Evolutionary conservation across 306 rosid species (phyloP).

Genomic region (Vigna radiata): DNA sequence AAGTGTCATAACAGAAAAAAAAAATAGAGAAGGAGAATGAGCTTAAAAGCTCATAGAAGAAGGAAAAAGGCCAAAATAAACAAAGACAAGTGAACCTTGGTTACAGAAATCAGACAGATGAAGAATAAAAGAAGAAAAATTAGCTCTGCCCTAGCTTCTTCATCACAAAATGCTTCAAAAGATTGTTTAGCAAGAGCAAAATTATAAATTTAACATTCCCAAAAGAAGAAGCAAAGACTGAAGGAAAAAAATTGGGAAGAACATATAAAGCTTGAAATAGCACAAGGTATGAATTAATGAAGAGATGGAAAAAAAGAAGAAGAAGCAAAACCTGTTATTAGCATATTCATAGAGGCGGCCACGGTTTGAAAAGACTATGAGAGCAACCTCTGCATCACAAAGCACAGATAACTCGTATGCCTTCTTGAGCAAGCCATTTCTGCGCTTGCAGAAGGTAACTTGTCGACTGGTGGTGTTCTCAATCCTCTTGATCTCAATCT

Average conservation of each 20-base stretch:
- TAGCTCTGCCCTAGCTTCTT: slow-evolving; percentile 35
- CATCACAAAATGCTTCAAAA: slow-evolving; percentile 40
- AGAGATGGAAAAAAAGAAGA: not conserved
- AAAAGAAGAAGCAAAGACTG: slow-evolving; percentile 11
- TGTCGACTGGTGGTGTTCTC: slow-evolving; percentile 61
- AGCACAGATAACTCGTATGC: slow-evolving; percentile 75
- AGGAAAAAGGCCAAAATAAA: slow-evolving; percentile 50
- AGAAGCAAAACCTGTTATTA: slow-evolving; percentile 48
- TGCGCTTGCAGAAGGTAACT: slow-evolving; percentile 60
- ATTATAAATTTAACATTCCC: slow-evolving; percentile 8
- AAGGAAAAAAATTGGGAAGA: not conserved
- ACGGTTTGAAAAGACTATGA: slow-evolving; percentile 57
- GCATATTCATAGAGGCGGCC: slow-evolving; percentile 68
- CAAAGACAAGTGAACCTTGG: slow-evolving; percentile 47
- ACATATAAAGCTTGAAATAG: slow-evolving; percentile 32
- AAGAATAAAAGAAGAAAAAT: slow-evolving; percentile 34
- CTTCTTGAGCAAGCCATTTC: slow-evolving; percentile 62
- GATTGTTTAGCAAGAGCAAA: slow-evolving; percentile 40
- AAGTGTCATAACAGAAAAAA: slow-evolving; percentile 49
- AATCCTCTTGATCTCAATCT: slow-evolving; percentile 60
- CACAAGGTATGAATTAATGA: not conserved
- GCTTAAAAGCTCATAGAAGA: slow-evolving; percentile 35
- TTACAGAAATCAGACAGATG: slow-evolving; percentile 43
- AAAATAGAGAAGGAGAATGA: slow-evolving; percentile 12
- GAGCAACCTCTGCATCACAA: slow-evolving; percentile 88